phyloP scores from a whole-genome alignment of 176 grass and related monocot genomes.

The Phoenix roebelenii region DNA sequence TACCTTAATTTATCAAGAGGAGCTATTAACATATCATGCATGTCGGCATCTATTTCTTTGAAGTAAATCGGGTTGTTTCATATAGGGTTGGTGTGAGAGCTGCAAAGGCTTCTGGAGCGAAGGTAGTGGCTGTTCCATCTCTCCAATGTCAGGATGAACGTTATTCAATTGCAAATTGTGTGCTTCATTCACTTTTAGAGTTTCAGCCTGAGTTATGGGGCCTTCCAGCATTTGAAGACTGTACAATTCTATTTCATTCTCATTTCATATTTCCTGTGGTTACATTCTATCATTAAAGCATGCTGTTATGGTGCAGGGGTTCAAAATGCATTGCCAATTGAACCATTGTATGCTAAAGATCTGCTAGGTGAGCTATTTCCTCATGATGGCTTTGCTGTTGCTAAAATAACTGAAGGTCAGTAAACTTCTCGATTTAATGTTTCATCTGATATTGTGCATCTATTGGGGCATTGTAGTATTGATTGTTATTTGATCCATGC shows the following conservation, averaged over 20 bases:
- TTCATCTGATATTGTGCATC: not conserved
- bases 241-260: constrained; percentile 38
- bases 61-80: too few relatives aligned
- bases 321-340: constrained; percentile 48
- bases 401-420: constrained; percentile 39
- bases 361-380: constrained; percentile 21
- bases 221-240: constrained; percentile 72
- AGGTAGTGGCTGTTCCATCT: constrained; percentile 83
- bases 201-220: constrained; percentile 73
- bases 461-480: constrained; percentile 3
- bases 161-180: constrained; percentile 50
- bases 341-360: constrained; percentile 38
- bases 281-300: not conserved
- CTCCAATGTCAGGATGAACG: constrained; percentile 51
- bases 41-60: too few relatives aligned
- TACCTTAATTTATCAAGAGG: too few relatives aligned
- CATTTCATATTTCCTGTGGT: constrained; percentile 5
- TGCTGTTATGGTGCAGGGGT: constrained; percentile 38
- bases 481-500: not conserved
- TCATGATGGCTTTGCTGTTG: constrained; percentile 18
- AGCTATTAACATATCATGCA: too few relatives aligned
- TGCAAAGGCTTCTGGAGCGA: constrained; percentile 71
- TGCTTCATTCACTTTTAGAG: constrained; percentile 77
- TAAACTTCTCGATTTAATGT: not conserved
- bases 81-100: constrained; percentile 64